Conservation (phyloP, 257 asterid species). For the Striga asiatica region DNA sequence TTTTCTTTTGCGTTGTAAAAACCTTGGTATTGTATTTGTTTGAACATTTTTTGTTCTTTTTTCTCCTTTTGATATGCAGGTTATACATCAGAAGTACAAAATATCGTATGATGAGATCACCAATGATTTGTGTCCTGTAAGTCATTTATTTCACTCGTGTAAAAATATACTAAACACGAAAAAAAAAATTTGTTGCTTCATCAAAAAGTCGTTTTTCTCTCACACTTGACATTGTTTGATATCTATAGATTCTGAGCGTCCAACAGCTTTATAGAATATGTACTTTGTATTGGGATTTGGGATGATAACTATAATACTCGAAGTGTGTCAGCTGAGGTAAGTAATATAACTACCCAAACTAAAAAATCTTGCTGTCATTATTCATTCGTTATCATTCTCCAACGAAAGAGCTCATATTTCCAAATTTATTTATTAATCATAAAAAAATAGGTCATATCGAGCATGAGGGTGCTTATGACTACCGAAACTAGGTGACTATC, state of each 20-base stretch:
- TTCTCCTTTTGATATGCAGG: slow-evolving; percentile 29
- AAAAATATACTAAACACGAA: too few relatives aligned
- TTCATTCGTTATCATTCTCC: too few relatives aligned
- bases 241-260: slow-evolving; percentile 58
- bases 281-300: slow-evolving; percentile 60
- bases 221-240: slow-evolving; percentile 8
- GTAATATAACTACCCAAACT: slow-evolving; percentile 1
- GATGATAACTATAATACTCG: slow-evolving; percentile 76
- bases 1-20: not conserved
- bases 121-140: slow-evolving; percentile 78
- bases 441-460: too few relatives aligned
- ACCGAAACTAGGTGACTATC: too few relatives aligned
- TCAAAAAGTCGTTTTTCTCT: not conserved
- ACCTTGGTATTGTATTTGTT: not conserved
- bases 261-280: slow-evolving; percentile 85
- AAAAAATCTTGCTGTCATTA: too few relatives aligned
- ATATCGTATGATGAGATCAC: too few relatives aligned
- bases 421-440: too few relatives aligned
- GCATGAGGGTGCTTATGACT: too few relatives aligned
- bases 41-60: not conserved
- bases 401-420: too few relatives aligned
- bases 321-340: slow-evolving; percentile 67
- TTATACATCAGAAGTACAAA: slow-evolving; percentile 78
- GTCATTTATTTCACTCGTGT: too few relatives aligned
- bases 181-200: too few relatives aligned